Base-by-base conservation (phyloP, 2,329 filamentous ascomycete genomes). In the Teratosphaeria pseudoeucalypti region DNA sequence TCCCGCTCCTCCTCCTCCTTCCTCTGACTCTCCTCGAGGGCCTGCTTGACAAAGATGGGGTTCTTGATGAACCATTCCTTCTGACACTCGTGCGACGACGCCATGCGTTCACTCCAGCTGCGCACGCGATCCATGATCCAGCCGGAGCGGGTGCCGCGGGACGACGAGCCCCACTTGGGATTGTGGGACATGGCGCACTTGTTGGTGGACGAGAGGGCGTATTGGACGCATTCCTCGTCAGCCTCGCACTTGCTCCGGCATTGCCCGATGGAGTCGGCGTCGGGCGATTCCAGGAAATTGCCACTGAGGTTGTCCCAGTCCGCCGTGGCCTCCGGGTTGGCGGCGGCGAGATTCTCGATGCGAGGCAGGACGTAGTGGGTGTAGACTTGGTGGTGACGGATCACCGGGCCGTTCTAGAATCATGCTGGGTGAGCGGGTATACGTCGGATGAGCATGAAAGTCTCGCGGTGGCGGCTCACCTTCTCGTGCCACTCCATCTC, bases 371-470 rank as follows among this genome's bases (percentile, higher is more conserved):
- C 60, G 54, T 66, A 70, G 6, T 61, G 34, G 23, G 61, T 64
- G 64, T 70, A 72, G 1, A 70, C 61, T 32, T 72, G 68, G n/a
- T 63, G 60, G 56, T 72, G 70, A 49, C 64, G 65, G 2, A 71
- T 34, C 2, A 68, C 37, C 14, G 37, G n/a, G 29, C 52, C 57
- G 23, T 47, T 43, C 53, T 54, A 23, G 14, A 58, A 57, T 57
- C 55, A 52, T n/a, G 27, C 54, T 11, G n/a, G 5, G n/a, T 29
- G 5, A 37, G 26, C 32, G 12, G 39, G 34, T 12, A 23, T 23
- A 23, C 12, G 7, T 47, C 16, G 16, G 19, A 19, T 3, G n/a
- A 26, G 32, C 19, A 39, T 14, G 2, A 56, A 10, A 2, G 16
- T 32, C 6, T 23, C 49, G 19, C 5, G 19, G n/a, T 6, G 9